A percentile compares a stretch with the other conserved stretches of the same genome.
Evolutionary conservation across 78 protist genomes (phyloP).

Genomic region (Planoprotostelium fungivorum): DNA sequence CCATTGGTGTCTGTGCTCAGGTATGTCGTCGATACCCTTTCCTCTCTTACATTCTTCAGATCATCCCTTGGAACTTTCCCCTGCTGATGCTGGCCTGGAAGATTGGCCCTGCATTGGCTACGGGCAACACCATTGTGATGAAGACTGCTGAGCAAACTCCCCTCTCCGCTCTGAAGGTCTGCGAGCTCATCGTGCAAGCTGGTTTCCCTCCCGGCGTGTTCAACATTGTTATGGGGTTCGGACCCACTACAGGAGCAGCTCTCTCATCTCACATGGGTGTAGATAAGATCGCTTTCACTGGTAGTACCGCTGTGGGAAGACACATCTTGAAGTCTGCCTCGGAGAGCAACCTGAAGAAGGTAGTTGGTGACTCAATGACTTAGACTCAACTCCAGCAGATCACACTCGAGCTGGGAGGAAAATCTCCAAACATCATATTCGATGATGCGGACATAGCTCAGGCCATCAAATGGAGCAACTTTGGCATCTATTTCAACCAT

Average conservation of each 20-base stretch:
- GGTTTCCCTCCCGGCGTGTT: conserved; percentile 91
- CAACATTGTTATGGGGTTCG: conserved; percentile 80
- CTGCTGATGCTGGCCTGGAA: conserved; percentile 56
- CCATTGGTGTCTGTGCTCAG: conserved; percentile 72
- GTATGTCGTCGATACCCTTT: too few species aligned
- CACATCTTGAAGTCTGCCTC: conserved; percentile 44
- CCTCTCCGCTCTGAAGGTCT: conserved; percentile 70
- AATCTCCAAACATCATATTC: conserved; percentile 82
- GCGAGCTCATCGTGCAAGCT: conserved; percentile 70
- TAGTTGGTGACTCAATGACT: neutral
- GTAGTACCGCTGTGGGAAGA: conserved; percentile 64
- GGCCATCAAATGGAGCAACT: neutral
- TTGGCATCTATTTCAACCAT: conserved; percentile 10
- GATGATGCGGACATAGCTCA: conserved; percentile 77
- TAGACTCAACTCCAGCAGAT: conserved; percentile 3
- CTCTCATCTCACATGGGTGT: conserved; percentile 62
- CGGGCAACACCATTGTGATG: conserved; percentile 82
- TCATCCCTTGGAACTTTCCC: conserved; percentile 77
- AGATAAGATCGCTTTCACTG: conserved; percentile 86
- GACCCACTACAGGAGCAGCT: conserved; percentile 62
- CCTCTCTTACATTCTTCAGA: too few species aligned
- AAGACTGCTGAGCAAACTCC: conserved; percentile 90
- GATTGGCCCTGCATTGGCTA: conserved; percentile 84
- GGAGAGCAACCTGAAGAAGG: conserved; percentile 22
- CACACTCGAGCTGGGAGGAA: conserved; percentile 88